Evolutionary conservation across 78 protist species (phyloP), one percentile per base, ranked within the genome.

Genomic region (Dictyostelium intermedium): DNA sequence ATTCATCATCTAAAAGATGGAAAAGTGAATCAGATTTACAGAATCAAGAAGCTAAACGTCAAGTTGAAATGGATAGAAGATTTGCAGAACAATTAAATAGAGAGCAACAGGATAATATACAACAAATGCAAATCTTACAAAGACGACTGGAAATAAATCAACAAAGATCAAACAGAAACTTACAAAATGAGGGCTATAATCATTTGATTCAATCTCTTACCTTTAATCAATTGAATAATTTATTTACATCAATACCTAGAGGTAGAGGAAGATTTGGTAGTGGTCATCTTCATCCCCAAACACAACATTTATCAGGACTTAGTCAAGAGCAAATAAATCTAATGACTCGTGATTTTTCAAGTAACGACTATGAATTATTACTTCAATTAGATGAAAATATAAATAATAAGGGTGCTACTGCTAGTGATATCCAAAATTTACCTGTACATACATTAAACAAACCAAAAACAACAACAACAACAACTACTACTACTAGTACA

Each of bases 331-430:
- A 73, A 5, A 50, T 89, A 8, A 89, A 89, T 69, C 23, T 89
- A 32, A 80, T 80, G 92, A 39, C 27, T 45, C 63, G 94, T 8
- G 94, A 89, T 20, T 89, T 89, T 32, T 69, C 47, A 11, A 16
- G 37, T 10, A 81, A 89, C 34, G 94, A 89, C 25, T 89, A 89
- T 89, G 94, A 89, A 69, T 13, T 89, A 47, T 16, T 89, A 20
- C 32, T 89, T 1, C 61, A 39, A 80, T 69, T 89, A 10, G 94
- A 89, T 32, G 94, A 89, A 63, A 80, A 69, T 80, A 61, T 80
- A 27, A 89, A 89, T 50, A 89, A 89, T 27, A 89, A 89, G 10
- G 94, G 94, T 69, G 94, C 94, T 11, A 20, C 27, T 3, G 11
- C 18, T 2, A 14, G 6, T 3, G 41, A 45, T 10, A 80, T 89